Conservation (phyloP, 257 asterid species). For the Lavandula angustifolia region DNA sequence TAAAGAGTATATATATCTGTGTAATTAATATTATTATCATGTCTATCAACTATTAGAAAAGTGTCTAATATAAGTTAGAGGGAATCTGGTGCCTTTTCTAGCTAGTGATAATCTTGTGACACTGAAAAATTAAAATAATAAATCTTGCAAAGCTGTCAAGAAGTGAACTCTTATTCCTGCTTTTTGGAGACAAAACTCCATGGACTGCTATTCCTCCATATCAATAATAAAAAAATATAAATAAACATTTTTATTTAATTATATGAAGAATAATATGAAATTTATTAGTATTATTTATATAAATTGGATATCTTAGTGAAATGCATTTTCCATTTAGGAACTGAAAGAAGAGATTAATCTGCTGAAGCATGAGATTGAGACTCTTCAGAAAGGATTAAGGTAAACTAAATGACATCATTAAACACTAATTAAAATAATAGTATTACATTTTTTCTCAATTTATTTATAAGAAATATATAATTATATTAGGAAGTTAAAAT, state of each 20-base stretch:
- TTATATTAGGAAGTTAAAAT: background rate
- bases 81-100: conserved; percentile 56
- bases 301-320: background rate
- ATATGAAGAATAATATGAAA: too few species aligned
- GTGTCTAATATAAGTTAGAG: conserved; percentile 8
- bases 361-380: conserved; percentile 84
- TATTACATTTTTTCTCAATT: background rate
- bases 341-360: conserved; percentile 68
- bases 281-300: too few species aligned
- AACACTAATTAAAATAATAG: background rate
- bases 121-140: conserved; percentile 9
- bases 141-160: conserved; percentile 28
- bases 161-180: conserved; percentile 33
- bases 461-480: background rate
- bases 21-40: conserved; percentile 1
- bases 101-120: conserved; percentile 24
- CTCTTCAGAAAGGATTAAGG: conserved; percentile 84
- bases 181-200: conserved; percentile 46
- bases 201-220: conserved; percentile 17
- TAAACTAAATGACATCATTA: conserved; percentile 21
- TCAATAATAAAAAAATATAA: too few species aligned
- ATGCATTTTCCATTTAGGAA: conserved; percentile 45
- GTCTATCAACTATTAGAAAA: background rate
- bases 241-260: too few species aligned
- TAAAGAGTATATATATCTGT: background rate